Evolutionary conservation across 1,284 basidiomycete species (phyloP).

Genomic region (Meira miltonrushii): DNA sequence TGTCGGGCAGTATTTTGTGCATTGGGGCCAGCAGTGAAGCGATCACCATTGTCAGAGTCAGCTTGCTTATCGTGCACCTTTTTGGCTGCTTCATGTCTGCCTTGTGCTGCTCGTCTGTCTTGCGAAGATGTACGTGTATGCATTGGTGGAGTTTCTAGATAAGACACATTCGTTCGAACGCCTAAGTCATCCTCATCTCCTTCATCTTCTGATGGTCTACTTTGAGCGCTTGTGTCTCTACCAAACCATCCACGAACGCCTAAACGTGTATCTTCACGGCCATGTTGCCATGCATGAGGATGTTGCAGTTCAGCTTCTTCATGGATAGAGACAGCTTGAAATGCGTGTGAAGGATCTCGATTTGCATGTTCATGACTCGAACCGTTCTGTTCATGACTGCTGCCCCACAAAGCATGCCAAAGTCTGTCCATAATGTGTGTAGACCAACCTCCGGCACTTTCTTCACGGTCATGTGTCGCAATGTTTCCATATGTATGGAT

Average conservation of each 20-base stretch:
- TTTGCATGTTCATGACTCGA: neutral
- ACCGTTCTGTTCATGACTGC: neutral
- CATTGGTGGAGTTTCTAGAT: neutral
- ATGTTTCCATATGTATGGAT: slow-evolving; percentile 7
- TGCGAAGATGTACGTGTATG: slow-evolving; percentile 11
- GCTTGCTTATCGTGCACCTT: neutral
- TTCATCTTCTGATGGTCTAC: neutral
- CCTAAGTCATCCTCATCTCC: neutral
- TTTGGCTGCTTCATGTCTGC: slow-evolving; percentile 3
- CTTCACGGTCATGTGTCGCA: neutral
- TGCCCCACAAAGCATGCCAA: slow-evolving; percentile 9
- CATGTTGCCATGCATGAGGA: neutral
- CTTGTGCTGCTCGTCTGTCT: slow-evolving; percentile 3
- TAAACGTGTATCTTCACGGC: neutral
- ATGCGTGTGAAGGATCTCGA: neutral
- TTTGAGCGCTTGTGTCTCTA: neutral
- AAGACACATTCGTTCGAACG: neutral
- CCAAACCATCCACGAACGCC: slow-evolving; percentile 11
- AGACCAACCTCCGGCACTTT: slow-evolving; percentile 5
- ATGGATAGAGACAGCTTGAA: neutral
- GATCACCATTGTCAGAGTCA: neutral
- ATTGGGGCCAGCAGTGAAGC: neutral
- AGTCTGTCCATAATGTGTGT: neutral
- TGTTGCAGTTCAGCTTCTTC: neutral
- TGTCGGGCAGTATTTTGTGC: neutral